Percentiles rank a stretch among this genome's conserved stretches.
Evolutionary conservation across 257 asterid species (phyloP).

Genomic region (Solanum lignicaule): DNA sequence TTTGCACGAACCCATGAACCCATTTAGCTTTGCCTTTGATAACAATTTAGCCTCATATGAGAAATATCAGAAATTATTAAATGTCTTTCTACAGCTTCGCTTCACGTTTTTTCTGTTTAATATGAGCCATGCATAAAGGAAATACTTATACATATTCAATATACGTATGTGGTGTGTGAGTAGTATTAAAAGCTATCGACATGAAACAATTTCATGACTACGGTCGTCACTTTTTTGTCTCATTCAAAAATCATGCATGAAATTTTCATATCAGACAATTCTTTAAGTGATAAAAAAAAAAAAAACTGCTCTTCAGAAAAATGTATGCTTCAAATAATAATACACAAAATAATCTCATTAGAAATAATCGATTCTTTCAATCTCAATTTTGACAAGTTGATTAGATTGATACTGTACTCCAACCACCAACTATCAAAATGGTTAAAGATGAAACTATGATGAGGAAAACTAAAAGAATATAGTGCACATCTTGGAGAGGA

Average conservation of each 20-base stretch:
- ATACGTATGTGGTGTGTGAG: background rate
- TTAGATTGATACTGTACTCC: background rate
- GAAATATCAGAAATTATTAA: background rate
- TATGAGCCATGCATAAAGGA: background rate
- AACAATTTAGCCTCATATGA: background rate
- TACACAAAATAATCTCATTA: background rate
- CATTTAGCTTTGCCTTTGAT: too few species aligned
- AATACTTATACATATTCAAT: background rate
- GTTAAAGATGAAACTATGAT: background rate
- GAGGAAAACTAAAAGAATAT: background rate
- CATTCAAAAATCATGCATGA: background rate
- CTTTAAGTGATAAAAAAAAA: too few species aligned
- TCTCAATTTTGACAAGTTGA: background rate
- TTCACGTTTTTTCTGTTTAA: background rate
- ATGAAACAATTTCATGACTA: background rate
- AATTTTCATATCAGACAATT: background rate
- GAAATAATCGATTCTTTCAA: background rate
- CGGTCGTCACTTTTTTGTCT: background rate
- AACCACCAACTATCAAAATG: background rate
- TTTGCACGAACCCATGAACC: too few species aligned
- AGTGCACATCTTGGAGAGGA: background rate
- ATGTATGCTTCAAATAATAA: background rate
- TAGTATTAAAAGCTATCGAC: background rate
- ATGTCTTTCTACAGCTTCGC: background rate
- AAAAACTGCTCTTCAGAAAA: background rate